Percentiles rank a stretch among this genome's conserved stretches.
phyloP scores from a whole-genome alignment of 208 protist genomes.

The Angomonas ambiguus region DNA sequence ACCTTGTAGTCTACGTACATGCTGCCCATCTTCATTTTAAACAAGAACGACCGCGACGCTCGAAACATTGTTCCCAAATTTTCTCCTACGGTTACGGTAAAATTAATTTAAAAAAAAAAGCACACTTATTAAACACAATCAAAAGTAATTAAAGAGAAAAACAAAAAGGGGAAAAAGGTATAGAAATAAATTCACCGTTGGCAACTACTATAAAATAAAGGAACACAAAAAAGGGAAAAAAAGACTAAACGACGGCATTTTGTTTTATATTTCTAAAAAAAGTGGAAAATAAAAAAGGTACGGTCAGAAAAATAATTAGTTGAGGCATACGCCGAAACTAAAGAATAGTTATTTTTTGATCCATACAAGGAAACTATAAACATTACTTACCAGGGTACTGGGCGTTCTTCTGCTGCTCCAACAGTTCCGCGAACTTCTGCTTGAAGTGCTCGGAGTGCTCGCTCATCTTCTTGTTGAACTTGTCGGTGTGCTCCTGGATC shows the following conservation, averaged over 20 bases:
- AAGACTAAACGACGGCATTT: slow-evolving; percentile 10
- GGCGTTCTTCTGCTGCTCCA: slow-evolving; percentile 91
- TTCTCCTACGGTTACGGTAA: not conserved
- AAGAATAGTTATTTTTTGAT: slow-evolving; percentile 8
- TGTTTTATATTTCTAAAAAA: slow-evolving; percentile 1
- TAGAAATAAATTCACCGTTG: not conserved
- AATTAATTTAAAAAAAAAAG: not conserved
- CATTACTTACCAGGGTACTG: slow-evolving; percentile 89
- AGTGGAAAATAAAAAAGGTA: slow-evolving; percentile 6
- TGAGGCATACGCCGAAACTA: too few species aligned
- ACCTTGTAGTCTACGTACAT: slow-evolving; percentile 88
- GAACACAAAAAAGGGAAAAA: not conserved
- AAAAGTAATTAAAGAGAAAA: not conserved
- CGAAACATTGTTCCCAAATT: slow-evolving; percentile 41
- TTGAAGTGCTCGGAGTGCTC: slow-evolving; percentile 92
- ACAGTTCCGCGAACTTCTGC: slow-evolving; percentile 84
- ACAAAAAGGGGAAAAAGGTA: slow-evolving; percentile 3
- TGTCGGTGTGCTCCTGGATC: slow-evolving; percentile 91
- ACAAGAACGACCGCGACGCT: slow-evolving; percentile 20
- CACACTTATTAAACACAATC: not conserved
- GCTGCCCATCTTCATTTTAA: slow-evolving; percentile 54
- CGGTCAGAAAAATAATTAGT: too few species aligned
- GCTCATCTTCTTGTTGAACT: slow-evolving; percentile 92
- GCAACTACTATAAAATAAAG: not conserved
- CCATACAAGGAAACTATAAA: slow-evolving; percentile 14